These are phyloP conservation scores for Grosmannia serpens DNA, from an alignment of 2,329 filamentous ascomycete species.

Conservation along the genomic window DNA sequence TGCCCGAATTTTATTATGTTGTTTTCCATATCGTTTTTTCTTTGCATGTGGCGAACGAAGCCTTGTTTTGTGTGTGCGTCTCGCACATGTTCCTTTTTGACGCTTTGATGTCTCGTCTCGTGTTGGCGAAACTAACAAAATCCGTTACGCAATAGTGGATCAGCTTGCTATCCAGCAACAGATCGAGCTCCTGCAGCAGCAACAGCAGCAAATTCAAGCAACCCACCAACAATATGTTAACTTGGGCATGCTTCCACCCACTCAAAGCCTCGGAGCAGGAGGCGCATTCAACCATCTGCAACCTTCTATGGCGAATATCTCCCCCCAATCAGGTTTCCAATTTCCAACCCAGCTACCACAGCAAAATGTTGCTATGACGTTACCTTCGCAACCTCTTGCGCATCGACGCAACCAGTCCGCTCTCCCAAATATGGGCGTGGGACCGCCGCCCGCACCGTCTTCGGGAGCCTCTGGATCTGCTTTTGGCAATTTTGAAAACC, in stretches of 20 bases:
- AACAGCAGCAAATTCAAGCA: slow-evolving; percentile 94
- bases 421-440: slow-evolving; percentile 83
- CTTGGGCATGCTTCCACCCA: slow-evolving; percentile 85
- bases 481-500: slow-evolving; percentile 69
- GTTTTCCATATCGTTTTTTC: neutral
- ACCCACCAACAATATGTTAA: slow-evolving; percentile 97
- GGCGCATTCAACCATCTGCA: slow-evolving; percentile 68
- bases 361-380: slow-evolving; percentile 62
- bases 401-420: slow-evolving; percentile 98
- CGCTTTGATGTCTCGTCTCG: slow-evolving; percentile 2
- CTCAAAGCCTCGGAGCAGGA: slow-evolving; percentile 61
- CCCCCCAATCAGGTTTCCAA: slow-evolving; percentile 75
- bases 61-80: neutral
- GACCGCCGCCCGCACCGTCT: slow-evolving; percentile 79
- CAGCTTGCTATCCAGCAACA: slow-evolving; percentile 96
- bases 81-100: slow-evolving; percentile 4
- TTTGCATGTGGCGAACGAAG: neutral
- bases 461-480: slow-evolving; percentile 71
- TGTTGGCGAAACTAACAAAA: slow-evolving; percentile 9
- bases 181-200: slow-evolving; percentile 92
- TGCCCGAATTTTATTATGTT: slow-evolving; percentile 23
- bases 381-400: slow-evolving; percentile 65
- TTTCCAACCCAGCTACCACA: slow-evolving; percentile 71
- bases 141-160: slow-evolving; percentile 55
- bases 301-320: slow-evolving; percentile 65